These are phyloP conservation scores for Phaffia tasmanica DNA, from an alignment of 768 basidiomycete genomes.

Conservation along the genomic window DNA sequence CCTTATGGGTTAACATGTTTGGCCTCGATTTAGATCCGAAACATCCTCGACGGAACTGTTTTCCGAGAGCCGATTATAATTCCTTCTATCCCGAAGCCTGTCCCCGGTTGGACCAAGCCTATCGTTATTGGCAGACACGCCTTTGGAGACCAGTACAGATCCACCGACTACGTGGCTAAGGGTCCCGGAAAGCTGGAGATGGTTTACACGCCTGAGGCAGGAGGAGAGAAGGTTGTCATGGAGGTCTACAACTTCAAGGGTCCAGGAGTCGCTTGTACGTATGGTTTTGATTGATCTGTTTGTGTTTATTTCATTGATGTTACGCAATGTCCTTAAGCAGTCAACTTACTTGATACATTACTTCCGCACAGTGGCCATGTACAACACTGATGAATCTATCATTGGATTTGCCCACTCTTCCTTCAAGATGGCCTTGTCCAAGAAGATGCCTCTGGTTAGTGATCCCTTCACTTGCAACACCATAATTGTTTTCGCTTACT, in stretches of 20 bases:
- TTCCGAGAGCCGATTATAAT: constrained; percentile 98
- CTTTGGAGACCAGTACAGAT: constrained; percentile 79
- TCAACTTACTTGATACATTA: too few species aligned
- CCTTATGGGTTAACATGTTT: neutral
- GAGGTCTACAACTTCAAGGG: constrained; percentile 91
- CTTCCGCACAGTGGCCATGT: constrained; percentile 59
- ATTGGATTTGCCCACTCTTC: constrained; percentile 90
- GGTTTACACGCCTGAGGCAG: constrained; percentile 71
- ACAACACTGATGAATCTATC: constrained; percentile 97
- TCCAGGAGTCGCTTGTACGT: constrained; percentile 60
- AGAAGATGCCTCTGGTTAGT: constrained; percentile 42
- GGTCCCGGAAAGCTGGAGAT: constrained; percentile 90
- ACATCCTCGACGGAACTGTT: constrained; percentile 94
- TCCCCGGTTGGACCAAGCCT: constrained; percentile 94
- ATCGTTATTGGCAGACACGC: constrained; percentile 96
- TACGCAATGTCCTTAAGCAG: neutral
- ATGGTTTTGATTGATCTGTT: neutral
- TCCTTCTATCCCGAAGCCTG: constrained; percentile 73
- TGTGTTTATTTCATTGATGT: neutral
- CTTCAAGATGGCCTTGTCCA: constrained; percentile 81
- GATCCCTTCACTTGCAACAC: neutral
- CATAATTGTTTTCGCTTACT: neutral
- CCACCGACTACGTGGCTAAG: constrained; percentile 83
- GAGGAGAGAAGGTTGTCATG: constrained; percentile 46
- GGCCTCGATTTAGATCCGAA: constrained; percentile 59